A percentile compares a stretch with the other conserved stretches of the same genome.
These are phyloP conservation scores for Globisporangium spiculum DNA, from an alignment of 352 stramenopile species.

Conservation along the genomic window DNA sequence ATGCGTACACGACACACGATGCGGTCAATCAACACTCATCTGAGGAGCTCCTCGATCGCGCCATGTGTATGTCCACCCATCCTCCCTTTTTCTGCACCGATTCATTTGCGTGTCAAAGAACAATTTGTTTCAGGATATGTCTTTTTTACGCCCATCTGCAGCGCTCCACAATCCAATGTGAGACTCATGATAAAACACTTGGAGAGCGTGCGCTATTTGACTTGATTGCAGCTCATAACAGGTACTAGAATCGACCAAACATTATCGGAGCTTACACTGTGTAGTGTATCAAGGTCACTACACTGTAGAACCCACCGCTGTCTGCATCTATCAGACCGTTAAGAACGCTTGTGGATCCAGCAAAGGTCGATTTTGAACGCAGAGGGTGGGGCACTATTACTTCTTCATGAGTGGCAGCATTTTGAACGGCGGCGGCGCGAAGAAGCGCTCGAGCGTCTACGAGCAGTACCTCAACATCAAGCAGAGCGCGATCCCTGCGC, in stretches of 20 bases:
- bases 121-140: not conserved
- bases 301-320: too few relatives aligned
- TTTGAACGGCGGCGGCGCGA: conserved; percentile 6
- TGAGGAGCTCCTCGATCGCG: not conserved
- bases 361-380: too few relatives aligned
- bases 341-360: too few relatives aligned
- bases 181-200: not conserved
- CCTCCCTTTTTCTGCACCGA: not conserved
- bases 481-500: conserved; percentile 20
- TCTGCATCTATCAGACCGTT: not conserved
- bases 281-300: too few relatives aligned
- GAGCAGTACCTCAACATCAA: conserved; percentile 59
- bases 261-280: too few relatives aligned
- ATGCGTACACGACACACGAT: not conserved
- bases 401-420: conserved; percentile 16
- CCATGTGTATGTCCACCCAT: not conserved
- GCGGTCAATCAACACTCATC: conserved; percentile 5
- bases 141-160: not conserved
- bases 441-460: conserved; percentile 31
- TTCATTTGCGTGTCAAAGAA: conserved; percentile 7
- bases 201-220: too few relatives aligned
- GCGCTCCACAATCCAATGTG: not conserved
- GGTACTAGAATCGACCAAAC: too few relatives aligned
- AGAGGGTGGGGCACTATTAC: conserved; percentile 13
- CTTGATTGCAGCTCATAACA: too few relatives aligned